Percentiles rank a stretch among this genome's conserved stretches.
These are phyloP conservation scores for Puccinia triticina DNA, from an alignment of 1,284 basidiomycete genomes.

Conservation along the genomic window DNA sequence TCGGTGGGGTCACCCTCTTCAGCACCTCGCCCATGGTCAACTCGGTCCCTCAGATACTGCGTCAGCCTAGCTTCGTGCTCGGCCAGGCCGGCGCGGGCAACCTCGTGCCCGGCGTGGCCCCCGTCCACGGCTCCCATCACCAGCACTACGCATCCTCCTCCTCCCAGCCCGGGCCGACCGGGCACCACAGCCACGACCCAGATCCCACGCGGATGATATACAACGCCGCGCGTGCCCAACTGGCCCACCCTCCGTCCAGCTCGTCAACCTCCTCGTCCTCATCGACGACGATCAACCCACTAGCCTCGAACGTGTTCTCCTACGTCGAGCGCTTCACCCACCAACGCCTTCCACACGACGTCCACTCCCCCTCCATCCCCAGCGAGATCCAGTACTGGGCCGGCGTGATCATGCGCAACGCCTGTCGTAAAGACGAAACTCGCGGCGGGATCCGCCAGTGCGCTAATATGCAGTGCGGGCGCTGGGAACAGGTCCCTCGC, in stretches of 20 bases:
- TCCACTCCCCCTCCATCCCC: constrained; percentile 74
- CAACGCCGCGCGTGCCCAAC: constrained; percentile 51
- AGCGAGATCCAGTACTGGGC: constrained; percentile 98
- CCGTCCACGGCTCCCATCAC: constrained; percentile 6
- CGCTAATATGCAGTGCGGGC: constrained; percentile 95
- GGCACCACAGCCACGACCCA: background rate
- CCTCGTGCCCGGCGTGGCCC: constrained; percentile 14
- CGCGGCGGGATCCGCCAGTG: constrained; percentile 93
- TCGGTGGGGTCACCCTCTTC: constrained; percentile 29
- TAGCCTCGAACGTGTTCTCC: constrained; percentile 83
- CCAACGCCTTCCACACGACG: constrained; percentile 79
- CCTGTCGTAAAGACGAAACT: constrained; percentile 92
- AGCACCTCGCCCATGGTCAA: constrained; percentile 28
- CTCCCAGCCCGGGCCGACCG: background rate
- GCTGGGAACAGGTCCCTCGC: constrained; percentile 88
- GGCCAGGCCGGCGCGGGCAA: constrained; percentile 28
- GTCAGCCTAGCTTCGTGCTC: constrained; percentile 30
- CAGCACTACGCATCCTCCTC: background rate
- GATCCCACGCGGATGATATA: constrained; percentile 13
- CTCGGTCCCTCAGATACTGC: constrained; percentile 18
- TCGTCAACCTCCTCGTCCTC: constrained; percentile 61
- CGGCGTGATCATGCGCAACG: constrained; percentile 98
- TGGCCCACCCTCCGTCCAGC: constrained; percentile 55
- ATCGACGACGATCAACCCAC: constrained; percentile 62
- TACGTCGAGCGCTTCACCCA: constrained; percentile 96